phyloP scores from a whole-genome alignment of 192 early-diverging fungal genomes.

The Umbelopsis sp. region DNA sequence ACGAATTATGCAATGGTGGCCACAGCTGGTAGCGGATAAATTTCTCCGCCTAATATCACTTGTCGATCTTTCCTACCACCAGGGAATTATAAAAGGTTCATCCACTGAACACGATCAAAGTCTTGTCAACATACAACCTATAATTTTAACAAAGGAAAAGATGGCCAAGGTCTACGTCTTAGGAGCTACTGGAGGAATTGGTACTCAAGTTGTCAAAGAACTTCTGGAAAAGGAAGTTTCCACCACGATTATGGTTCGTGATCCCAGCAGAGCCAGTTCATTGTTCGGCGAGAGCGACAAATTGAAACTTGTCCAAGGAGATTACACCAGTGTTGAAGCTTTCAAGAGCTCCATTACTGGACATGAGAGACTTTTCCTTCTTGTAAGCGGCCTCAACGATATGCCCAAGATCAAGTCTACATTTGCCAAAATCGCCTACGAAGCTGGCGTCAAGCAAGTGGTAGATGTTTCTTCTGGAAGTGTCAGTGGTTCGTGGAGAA shows the following conservation, averaged over 20 bases:
- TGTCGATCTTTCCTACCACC: too few species aligned
- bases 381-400: neutral
- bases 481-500: neutral
- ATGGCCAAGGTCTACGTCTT: constrained; percentile 16
- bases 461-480: constrained; percentile 11
- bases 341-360: constrained; percentile 22
- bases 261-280: neutral
- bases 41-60: too few species aligned
- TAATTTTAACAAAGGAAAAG: too few species aligned
- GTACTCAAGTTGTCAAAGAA: neutral
- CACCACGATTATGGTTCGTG: constrained; percentile 14
- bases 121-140: too few species aligned
- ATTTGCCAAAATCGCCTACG: constrained; percentile 10
- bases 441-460: constrained; percentile 22
- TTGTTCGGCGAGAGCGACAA: constrained; percentile 16
- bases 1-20: too few species aligned
- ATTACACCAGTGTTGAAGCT: neutral
- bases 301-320: constrained; percentile 17
- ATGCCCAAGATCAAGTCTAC: constrained; percentile 2
- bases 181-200: constrained; percentile 27
- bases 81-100: too few species aligned
- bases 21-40: too few species aligned
- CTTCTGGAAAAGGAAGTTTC: constrained; percentile 1
- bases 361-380: constrained; percentile 25
- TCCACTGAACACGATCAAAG: too few species aligned